These are phyloP conservation scores for Eragrostis nindensis DNA, from an alignment of 176 grass and related monocot species.

Conservation along the genomic window DNA sequence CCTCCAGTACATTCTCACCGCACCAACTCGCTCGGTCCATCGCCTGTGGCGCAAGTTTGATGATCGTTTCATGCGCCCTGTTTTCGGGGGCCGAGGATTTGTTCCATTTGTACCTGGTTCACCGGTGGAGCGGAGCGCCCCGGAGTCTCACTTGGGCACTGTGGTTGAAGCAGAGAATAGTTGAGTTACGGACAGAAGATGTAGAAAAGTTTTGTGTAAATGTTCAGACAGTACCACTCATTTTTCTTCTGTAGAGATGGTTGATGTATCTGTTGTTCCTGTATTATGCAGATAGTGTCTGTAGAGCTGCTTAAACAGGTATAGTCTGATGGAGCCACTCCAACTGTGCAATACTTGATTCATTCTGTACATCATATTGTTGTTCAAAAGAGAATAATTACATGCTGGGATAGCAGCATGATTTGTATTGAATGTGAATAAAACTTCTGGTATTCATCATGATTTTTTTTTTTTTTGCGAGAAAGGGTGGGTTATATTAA, in stretches of 20 bases:
- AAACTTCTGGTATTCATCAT: not conserved
- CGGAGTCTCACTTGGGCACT: conserved; percentile 38
- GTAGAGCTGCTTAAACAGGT: conserved; percentile 30
- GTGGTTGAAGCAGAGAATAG: conserved; percentile 44
- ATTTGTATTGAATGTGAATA: not conserved
- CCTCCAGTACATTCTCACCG: conserved; percentile 62
- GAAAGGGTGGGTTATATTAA: no score
- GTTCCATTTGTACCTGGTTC: conserved; percentile 87
- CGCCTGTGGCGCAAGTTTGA: conserved; percentile 91
- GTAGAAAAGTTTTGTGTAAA: conserved; percentile 42
- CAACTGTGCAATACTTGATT: conserved; percentile 29
- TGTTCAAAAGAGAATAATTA: conserved; percentile 29
- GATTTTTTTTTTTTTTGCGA: no score
- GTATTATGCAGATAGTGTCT: conserved; percentile 36
- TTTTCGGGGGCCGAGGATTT: conserved; percentile 87
- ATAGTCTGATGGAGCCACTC: conserved; percentile 21
- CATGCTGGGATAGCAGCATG: conserved; percentile 11
- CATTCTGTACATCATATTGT: conserved; percentile 36
- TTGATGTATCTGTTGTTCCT: conserved; percentile 10
- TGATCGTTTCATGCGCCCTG: conserved; percentile 76
- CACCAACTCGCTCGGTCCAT: conserved; percentile 76
- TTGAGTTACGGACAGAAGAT: conserved; percentile 35
- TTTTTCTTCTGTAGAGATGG: not conserved
- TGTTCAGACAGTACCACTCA: conserved; percentile 32
- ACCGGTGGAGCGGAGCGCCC: conserved; percentile 58